Percentiles rank a stretch among this genome's conserved stretches.
Conservation (phyloP, 768 basidiomycete genomes). For the Boletus huronensis region DNA sequence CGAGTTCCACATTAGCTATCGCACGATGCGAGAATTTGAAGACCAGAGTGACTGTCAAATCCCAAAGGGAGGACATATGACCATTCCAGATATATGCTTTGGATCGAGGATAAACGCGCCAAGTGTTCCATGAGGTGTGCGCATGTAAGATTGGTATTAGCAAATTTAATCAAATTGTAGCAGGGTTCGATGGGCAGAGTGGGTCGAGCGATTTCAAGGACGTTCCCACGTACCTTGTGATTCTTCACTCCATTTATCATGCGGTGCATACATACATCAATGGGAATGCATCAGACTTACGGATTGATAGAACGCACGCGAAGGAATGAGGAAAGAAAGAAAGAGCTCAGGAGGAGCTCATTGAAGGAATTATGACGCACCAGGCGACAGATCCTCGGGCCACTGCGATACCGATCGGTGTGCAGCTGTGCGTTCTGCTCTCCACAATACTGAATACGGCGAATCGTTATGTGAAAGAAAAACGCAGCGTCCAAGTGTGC, state of each 20-base stretch:
- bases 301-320: not conserved
- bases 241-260: not conserved
- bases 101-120: not conserved
- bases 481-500: not conserved
- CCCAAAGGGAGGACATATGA: not conserved
- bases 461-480: slow-evolving; percentile 4
- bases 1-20: not conserved
- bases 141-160: slow-evolving; percentile 5
- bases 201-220: not conserved
- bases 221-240: not conserved
- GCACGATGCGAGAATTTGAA: not conserved
- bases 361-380: not conserved
- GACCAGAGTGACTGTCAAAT: not conserved
- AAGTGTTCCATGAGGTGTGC: slow-evolving; percentile 8
- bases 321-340: not conserved
- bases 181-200: not conserved
- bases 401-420: not conserved
- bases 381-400: slow-evolving; percentile 14
- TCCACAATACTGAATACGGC: not conserved
- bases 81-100: not conserved
- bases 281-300: not conserved
- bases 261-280: not conserved
- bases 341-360: slow-evolving; percentile 1
- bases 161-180: not conserved
- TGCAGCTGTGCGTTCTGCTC: not conserved